A percentile compares a stretch with the other conserved stretches of the same genome.
phyloP scores from a whole-genome alignment of 805 yeast genomes.

The Torulaspora gathmanii region DNA sequence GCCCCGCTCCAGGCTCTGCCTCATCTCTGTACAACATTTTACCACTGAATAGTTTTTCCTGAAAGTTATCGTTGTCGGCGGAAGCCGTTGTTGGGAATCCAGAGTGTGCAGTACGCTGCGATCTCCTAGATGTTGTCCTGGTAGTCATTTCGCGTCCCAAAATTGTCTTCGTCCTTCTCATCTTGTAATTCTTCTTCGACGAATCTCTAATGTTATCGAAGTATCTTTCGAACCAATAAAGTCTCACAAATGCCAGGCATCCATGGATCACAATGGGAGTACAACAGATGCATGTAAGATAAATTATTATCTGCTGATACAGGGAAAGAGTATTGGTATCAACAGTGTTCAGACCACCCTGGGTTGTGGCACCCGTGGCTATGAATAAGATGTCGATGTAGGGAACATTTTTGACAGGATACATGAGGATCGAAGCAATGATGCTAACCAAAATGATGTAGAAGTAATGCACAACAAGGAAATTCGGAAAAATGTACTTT shows the following conservation, averaged over 20 bases:
- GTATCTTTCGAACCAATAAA: constrained; percentile 84
- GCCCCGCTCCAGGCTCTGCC: constrained; percentile 10
- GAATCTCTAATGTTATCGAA: constrained; percentile 75
- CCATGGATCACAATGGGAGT: constrained; percentile 91
- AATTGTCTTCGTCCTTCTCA: constrained; percentile 61
- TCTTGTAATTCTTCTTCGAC: constrained; percentile 72
- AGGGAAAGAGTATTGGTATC: constrained; percentile 57
- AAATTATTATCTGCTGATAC: constrained; percentile 78
- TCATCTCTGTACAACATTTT: constrained; percentile 34
- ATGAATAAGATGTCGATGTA: constrained; percentile 81
- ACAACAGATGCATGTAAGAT: constrained; percentile 56
- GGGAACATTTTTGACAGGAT: constrained; percentile 57
- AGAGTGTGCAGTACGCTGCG: constrained; percentile 8
- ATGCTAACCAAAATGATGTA: constrained; percentile 60
- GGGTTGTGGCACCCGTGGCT: constrained; percentile 74
- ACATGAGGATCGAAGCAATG: constrained; percentile 68
- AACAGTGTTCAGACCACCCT: constrained; percentile 86
- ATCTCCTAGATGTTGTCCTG: constrained; percentile 20
- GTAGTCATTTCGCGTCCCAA: constrained; percentile 33
- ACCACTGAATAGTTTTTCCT: constrained; percentile 36
- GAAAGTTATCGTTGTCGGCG: constrained; percentile 25
- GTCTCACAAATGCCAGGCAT: constrained; percentile 64
- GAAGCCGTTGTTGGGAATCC: constrained; percentile 3
- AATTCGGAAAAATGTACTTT: constrained; percentile 41
- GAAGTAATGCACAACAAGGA: constrained; percentile 61